These are phyloP conservation scores for Hericium rajendrae DNA, from an alignment of 768 basidiomycete species.

Conservation along the genomic window DNA sequence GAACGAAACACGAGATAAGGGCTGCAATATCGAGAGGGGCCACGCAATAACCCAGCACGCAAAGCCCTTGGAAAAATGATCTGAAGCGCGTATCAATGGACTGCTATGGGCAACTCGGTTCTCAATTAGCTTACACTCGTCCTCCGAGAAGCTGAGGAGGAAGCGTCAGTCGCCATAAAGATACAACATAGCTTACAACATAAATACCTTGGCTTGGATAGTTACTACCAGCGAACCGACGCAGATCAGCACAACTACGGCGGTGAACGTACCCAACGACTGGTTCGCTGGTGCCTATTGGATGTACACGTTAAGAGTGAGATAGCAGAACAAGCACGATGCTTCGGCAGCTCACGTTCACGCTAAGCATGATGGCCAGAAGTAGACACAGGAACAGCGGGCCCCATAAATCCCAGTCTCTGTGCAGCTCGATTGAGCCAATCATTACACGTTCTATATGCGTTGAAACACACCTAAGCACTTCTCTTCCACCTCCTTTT, in stretches of 20 bases:
- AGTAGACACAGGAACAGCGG: slow-evolving; percentile 76
- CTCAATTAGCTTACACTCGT: slow-evolving; percentile 49
- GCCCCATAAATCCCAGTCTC: slow-evolving; percentile 99
- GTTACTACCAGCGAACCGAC: slow-evolving; percentile 87
- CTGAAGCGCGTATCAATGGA: slow-evolving; percentile 27
- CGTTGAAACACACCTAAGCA: slow-evolving; percentile 49
- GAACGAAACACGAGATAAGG: slow-evolving; percentile 77
- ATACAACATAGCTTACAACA: background rate
- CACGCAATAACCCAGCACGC: slow-evolving; percentile 91
- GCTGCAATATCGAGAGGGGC: slow-evolving; percentile 91
- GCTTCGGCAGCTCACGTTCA: slow-evolving; percentile 48
- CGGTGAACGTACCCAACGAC: slow-evolving; percentile 83
- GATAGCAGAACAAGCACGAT: background rate
- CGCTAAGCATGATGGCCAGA: slow-evolving; percentile 76
- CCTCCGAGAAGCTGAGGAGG: slow-evolving; percentile 59
- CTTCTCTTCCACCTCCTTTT: slow-evolving; percentile 63
- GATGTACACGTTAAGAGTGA: background rate
- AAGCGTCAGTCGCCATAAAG: background rate
- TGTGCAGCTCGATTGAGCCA: slow-evolving; percentile 18
- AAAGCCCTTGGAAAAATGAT: slow-evolving; percentile 94
- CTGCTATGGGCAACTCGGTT: background rate
- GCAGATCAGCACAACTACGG: slow-evolving; percentile 88
- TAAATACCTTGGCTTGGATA: slow-evolving; percentile 81
- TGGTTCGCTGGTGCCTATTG: slow-evolving; percentile 73
- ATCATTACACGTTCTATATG: background rate